Evolutionary conservation across 495 filamentous ascomycete species (phyloP).

Genomic region (Neurospora sp.): DNA sequence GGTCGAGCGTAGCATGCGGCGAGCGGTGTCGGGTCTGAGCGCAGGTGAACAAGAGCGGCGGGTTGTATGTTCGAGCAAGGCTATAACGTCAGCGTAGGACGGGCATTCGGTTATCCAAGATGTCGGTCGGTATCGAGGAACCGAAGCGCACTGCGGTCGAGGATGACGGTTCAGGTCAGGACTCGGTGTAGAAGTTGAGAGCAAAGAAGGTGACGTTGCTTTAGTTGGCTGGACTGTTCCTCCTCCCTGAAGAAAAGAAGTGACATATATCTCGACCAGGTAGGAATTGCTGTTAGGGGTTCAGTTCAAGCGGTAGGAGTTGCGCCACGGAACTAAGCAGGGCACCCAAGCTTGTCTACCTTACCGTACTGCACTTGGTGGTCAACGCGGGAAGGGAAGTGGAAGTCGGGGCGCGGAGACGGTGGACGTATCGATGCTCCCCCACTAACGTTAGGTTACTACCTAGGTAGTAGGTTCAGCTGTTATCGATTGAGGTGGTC

Average conservation of each 20-base stretch:
- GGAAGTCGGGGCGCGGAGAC: background rate
- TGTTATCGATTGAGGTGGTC: background rate
- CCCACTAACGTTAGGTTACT: background rate
- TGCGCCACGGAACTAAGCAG: background rate
- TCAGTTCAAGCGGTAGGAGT: background rate
- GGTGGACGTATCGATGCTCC: background rate
- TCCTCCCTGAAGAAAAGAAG: background rate
- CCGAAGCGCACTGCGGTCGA: background rate
- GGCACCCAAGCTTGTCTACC: background rate
- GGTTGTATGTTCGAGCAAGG: background rate
- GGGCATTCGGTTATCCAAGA: background rate
- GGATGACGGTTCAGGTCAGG: background rate
- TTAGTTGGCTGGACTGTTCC: background rate
- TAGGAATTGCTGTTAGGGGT: background rate
- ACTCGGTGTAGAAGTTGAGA: background rate
- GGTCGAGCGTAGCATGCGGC: constrained; percentile 8
- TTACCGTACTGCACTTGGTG: background rate
- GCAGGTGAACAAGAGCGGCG: background rate
- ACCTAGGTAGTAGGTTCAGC: background rate
- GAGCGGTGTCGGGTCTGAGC: constrained; percentile 7
- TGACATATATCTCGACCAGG: background rate
- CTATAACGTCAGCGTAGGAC: background rate
- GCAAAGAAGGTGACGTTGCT: background rate
- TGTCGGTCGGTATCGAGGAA: background rate
- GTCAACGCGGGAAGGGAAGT: background rate